phyloP scores from a whole-genome alignment of 441 rosid species.

The Eruca vesicaria region DNA sequence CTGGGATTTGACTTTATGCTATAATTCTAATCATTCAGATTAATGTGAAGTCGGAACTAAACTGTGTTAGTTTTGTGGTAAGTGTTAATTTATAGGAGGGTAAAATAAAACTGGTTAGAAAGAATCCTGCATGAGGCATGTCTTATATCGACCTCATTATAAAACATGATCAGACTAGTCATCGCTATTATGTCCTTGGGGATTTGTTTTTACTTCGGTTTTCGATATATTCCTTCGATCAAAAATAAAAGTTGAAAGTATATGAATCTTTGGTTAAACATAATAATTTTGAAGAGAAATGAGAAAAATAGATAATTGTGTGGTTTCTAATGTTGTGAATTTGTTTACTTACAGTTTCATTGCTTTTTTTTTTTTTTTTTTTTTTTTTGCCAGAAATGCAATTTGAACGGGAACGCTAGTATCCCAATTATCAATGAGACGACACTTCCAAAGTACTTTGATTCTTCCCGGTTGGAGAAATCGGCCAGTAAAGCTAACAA shows the following conservation, averaged over 20 bases:
- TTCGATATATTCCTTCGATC: too few relatives aligned
- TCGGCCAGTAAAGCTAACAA: slow-evolving; percentile 37
- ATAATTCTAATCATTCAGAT: too few relatives aligned
- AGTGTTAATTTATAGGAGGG: too few relatives aligned
- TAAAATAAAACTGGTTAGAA: too few relatives aligned
- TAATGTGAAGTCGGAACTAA: too few relatives aligned
- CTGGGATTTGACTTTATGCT: too few relatives aligned
- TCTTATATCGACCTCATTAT: too few relatives aligned
- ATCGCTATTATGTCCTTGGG: too few relatives aligned
- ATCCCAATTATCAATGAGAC: background rate
- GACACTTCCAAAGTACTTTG: background rate
- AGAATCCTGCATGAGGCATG: too few relatives aligned
- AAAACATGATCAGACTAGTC: too few relatives aligned
- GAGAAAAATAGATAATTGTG: background rate
- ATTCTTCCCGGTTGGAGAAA: slow-evolving; percentile 10
- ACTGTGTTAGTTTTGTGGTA: too few relatives aligned
- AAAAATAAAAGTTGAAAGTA: background rate
- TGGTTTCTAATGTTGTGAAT: background rate
- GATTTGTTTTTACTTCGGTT: too few relatives aligned
- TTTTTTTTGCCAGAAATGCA: background rate
- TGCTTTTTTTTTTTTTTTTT: background rate
- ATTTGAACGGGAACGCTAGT: background rate
- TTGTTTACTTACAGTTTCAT: background rate
- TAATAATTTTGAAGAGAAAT: background rate
- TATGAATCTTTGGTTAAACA: background rate